A percentile compares a stretch with the other conserved stretches of the same genome.
These are phyloP conservation scores for Penicillium sp. DNA, from an alignment of 2,329 filamentous ascomycete species.

Conservation along the genomic window DNA sequence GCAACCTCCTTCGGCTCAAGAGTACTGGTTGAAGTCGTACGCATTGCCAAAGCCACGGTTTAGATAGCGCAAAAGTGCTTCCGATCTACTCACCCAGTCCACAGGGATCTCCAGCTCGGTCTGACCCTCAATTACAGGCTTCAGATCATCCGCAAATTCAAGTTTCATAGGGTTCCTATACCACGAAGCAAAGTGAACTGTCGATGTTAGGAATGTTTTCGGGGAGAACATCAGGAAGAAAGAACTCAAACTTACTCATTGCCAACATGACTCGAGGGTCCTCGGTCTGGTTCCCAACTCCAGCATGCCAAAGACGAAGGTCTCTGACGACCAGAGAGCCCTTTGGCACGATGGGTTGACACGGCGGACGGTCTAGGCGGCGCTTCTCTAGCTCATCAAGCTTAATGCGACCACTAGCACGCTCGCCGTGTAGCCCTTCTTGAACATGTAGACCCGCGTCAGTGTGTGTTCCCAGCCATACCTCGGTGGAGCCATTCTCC, in stretches of 20 bases:
- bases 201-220: background rate
- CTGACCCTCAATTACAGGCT: slow-evolving; percentile 45
- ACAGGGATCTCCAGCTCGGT: slow-evolving; percentile 53
- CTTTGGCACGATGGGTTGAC: slow-evolving; percentile 54
- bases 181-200: slow-evolving; percentile 58
- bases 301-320: slow-evolving; percentile 63
- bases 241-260: slow-evolving; percentile 38
- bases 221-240: background rate
- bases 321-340: slow-evolving; percentile 61
- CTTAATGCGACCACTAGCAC: slow-evolving; percentile 54
- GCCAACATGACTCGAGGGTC: slow-evolving; percentile 60
- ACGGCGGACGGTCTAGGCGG: slow-evolving; percentile 42
- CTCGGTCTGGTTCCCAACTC: slow-evolving; percentile 58
- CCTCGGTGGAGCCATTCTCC: slow-evolving; percentile 57
- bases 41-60: slow-evolving; percentile 61
- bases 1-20: background rate
- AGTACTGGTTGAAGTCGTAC: slow-evolving; percentile 59
- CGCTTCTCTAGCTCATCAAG: slow-evolving; percentile 38
- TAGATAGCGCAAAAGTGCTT: slow-evolving; percentile 52
- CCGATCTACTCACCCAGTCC: slow-evolving; percentile 48
- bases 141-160: slow-evolving; percentile 54
- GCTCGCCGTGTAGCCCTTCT: slow-evolving; percentile 53
- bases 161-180: slow-evolving; percentile 60
- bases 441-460: slow-evolving; percentile 41
- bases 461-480: slow-evolving; percentile 60